A percentile compares a stretch with the other conserved stretches of the same genome.
Evolutionary conservation across 2,329 filamentous ascomycete genomes (phyloP).

Genomic region (Elsinoe perseae): DNA sequence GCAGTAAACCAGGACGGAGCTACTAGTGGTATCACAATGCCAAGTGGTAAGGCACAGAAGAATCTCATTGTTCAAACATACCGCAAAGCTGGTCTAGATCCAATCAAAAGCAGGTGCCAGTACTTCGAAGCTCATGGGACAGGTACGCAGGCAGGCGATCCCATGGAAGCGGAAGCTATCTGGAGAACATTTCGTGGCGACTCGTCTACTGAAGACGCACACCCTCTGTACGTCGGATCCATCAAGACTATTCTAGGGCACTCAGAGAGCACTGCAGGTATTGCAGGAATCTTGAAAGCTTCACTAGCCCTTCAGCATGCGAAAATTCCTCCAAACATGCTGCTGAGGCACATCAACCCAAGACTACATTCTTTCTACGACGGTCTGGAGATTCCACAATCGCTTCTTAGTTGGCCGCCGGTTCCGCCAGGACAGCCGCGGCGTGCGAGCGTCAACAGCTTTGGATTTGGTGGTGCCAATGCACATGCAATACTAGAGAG

Average conservation of each 20-base stretch:
- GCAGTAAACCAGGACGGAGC: slow-evolving; percentile 34
- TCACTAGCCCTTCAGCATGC: slow-evolving; percentile 22
- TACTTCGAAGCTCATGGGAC: slow-evolving; percentile 26
- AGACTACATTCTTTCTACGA: slow-evolving; percentile 27
- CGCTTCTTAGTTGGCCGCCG: not conserved
- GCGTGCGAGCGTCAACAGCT: slow-evolving; percentile 27
- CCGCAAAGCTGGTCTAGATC: slow-evolving; percentile 29
- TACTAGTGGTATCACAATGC: slow-evolving; percentile 36
- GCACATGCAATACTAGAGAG: slow-evolving; percentile 45
- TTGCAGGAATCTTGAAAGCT: slow-evolving; percentile 41
- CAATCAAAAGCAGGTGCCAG: not conserved
- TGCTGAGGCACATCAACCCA: slow-evolving; percentile 24
- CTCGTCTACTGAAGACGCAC: not conserved
- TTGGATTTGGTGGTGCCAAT: slow-evolving; percentile 53
- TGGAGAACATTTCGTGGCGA: not conserved
- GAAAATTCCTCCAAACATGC: slow-evolving; percentile 23
- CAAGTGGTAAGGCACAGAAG: slow-evolving; percentile 32
- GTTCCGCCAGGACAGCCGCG: not conserved
- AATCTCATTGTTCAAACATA: slow-evolving; percentile 34
- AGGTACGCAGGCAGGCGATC: slow-evolving; percentile 26
- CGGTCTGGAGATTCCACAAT: slow-evolving; percentile 23
- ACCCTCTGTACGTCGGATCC: slow-evolving; percentile 24
- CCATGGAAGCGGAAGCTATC: slow-evolving; percentile 24
- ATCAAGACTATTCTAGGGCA: slow-evolving; percentile 38
- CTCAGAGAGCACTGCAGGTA: slow-evolving; percentile 43